phyloP scores from a whole-genome alignment of 2,329 filamentous ascomycete species.

The Microdochium nivale region DNA sequence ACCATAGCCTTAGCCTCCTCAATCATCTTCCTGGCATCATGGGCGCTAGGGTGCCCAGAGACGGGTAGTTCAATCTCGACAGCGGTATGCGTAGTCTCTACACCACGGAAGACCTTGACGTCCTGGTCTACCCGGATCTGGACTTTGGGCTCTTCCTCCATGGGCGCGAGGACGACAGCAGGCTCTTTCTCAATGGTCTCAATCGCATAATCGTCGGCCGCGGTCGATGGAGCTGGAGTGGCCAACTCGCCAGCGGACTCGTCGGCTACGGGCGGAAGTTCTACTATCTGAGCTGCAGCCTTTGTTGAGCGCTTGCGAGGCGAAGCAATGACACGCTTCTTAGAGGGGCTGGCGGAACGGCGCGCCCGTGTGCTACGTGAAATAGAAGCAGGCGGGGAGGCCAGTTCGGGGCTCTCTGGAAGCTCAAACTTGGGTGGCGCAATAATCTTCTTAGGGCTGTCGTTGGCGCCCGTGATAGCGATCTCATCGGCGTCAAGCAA shows the following conservation, averaged over 20 bases:
- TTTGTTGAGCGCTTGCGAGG: conserved; percentile 45
- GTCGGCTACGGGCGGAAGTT: conserved; percentile 21
- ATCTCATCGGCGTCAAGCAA: conserved; percentile 85
- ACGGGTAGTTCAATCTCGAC: conserved; percentile 69
- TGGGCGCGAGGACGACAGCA: conserved; percentile 36
- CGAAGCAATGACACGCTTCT: conserved; percentile 41
- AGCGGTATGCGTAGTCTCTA: conserved; percentile 62
- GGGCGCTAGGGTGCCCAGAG: conserved; percentile 61
- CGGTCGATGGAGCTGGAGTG: conserved; percentile 38
- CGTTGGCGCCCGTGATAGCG: conserved; percentile 39
- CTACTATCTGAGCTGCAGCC: conserved; percentile 27
- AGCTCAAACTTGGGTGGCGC: conserved; percentile 72
- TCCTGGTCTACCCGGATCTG: conserved; percentile 62
- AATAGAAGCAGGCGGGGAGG: conserved; percentile 32
- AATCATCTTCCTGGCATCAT: conserved; percentile 77
- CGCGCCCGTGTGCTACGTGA: conserved; percentile 39
- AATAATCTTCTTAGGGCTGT: conserved; percentile 65
- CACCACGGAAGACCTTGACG: conserved; percentile 37
- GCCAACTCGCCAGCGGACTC: conserved; percentile 29
- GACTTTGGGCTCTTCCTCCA: conserved; percentile 51
- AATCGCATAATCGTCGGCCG: conserved; percentile 26
- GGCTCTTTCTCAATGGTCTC: conserved; percentile 43
- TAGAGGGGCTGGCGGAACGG: conserved; percentile 50
- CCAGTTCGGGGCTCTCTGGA: conserved; percentile 25
- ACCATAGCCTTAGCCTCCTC: conserved; percentile 85